Conservation (phyloP, 2,329 filamentous ascomycete species). For the Colletotrichum euphorbiae region DNA sequence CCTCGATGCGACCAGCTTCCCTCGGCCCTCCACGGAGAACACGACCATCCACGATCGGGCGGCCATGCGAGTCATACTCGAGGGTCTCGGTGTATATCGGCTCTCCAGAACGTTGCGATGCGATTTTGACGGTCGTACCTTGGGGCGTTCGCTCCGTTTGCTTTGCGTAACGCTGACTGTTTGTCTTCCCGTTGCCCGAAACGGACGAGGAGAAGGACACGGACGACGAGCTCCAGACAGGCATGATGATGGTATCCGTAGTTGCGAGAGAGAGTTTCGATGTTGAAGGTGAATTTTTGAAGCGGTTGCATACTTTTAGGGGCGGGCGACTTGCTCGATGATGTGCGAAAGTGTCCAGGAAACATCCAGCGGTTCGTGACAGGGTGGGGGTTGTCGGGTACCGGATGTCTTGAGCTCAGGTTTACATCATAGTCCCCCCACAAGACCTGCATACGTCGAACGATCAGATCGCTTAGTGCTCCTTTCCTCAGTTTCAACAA, state of each 20-base stretch:
- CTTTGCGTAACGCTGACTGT: slow-evolving; percentile 23
- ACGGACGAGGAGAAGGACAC: slow-evolving; percentile 31
- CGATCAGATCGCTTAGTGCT: too few relatives aligned
- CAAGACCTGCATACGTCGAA: too few relatives aligned
- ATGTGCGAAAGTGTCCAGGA: too few relatives aligned
- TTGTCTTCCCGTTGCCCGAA: slow-evolving; percentile 26
- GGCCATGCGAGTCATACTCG: slow-evolving; percentile 23
- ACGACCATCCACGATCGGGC: slow-evolving; percentile 22
- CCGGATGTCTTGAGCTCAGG: too few relatives aligned
- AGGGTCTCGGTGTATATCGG: slow-evolving; percentile 21
- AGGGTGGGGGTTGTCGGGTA: too few relatives aligned
- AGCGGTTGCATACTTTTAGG: too few relatives aligned
- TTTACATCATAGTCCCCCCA: too few relatives aligned
- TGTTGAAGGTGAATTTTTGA: too few relatives aligned
- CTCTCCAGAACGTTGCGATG: slow-evolving; percentile 15
- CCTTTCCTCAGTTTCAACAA: too few relatives aligned
- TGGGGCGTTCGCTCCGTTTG: slow-evolving; percentile 11
- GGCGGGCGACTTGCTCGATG: too few relatives aligned
- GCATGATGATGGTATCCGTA: background rate
- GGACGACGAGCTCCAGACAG: slow-evolving; percentile 17
- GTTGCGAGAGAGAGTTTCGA: too few relatives aligned
- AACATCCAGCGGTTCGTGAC: too few relatives aligned
- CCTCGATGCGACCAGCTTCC: slow-evolving; percentile 24
- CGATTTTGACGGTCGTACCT: slow-evolving; percentile 24
- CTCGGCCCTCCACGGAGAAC: background rate